Evolutionary conservation across 495 filamentous ascomycete genomes (phyloP), one percentile per base, ranked within the genome.

Genomic region (Aspergillus sclerotioniger): DNA sequence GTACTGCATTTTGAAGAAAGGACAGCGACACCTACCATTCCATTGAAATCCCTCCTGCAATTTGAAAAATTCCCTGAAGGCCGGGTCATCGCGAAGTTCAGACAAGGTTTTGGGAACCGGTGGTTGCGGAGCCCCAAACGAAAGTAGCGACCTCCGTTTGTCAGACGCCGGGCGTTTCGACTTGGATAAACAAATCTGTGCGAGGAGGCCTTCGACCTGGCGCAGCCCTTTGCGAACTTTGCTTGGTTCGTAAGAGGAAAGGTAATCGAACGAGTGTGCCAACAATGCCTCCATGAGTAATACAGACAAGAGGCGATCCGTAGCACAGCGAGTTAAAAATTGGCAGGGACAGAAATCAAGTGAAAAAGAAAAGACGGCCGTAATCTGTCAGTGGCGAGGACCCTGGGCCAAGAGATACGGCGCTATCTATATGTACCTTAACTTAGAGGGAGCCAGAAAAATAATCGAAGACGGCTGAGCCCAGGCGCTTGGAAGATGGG

Each of bases 31-130:
- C 78, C 33, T 69, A 90, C 87, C 84, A 74, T 98, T 98, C 90
- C 92, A 98, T 74, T 96, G 90, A 72, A 98, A 98, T 10, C 93
- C 88, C 65, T 96, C 93, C 70, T 98, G 94, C 51, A 98, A 70
- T 66, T 96, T 90, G 78, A 96, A 96, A 75, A 98, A 98, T 70
- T 98, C 94, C 52, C 90, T 79, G 67, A 96, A 98, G 9, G 93
- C 94, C 25, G 89, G 91, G 71, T 98, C 94, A 62, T 88, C 84
- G 54, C 80, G 79, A 62, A 96, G 73, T 49, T 90, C 84, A 37
- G 74, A 75, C 46, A 96, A 77, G 19, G 78, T 77, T 73, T 93
- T 92, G n/a, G 81, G 74, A 25, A 75, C 70, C 8, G 78, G 78
- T 46, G 78, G 78, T 46, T 74, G 74, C 45, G 71, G 58, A 46